phyloP scores from a whole-genome alignment of 163 green algal genomes.

The Coccomyxa subellipsoidea region DNA sequence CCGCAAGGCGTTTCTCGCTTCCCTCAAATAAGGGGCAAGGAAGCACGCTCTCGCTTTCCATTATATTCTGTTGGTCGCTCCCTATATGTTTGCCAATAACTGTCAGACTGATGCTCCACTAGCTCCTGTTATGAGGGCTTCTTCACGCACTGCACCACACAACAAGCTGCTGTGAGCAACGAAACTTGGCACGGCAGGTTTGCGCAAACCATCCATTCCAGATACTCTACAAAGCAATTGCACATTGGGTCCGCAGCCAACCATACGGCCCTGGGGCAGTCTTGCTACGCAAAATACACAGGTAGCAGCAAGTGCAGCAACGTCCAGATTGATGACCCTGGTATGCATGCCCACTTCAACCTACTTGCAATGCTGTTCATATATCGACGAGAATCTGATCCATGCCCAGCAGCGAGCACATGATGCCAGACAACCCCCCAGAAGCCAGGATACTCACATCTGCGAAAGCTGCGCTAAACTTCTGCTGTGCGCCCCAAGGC shows the following conservation, averaged over 20 bases:
- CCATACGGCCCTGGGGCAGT: not conserved
- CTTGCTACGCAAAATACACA: not conserved
- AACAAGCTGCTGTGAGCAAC: not conserved
- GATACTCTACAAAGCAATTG: not conserved
- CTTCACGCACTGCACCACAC: slow-evolving; percentile 62
- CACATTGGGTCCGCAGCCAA: not conserved
- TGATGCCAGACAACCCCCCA: not conserved
- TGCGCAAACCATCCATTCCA: not conserved
- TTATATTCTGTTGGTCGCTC: slow-evolving; percentile 13
- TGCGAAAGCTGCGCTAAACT: slow-evolving; percentile 35
- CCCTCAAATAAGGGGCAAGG: slow-evolving; percentile 85
- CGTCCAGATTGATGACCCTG: too few relatives aligned
- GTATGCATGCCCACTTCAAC: too few relatives aligned
- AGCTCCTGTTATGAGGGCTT: slow-evolving; percentile 67
- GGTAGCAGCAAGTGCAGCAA: too few relatives aligned
- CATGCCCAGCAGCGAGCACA: not conserved
- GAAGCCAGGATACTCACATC: slow-evolving; percentile 33
- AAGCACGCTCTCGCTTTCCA: slow-evolving; percentile 31
- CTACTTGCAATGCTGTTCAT: too few relatives aligned
- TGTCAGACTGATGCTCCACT: not conserved
- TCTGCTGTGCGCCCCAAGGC: slow-evolving; percentile 29
- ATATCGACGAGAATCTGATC: too few relatives aligned
- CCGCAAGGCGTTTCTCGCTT: slow-evolving; percentile 93
- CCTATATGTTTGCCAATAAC: slow-evolving; percentile 2
- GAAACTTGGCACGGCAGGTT: not conserved